phyloP scores from a whole-genome alignment of 148 eudicot species.

The Amaranthus cruentus region DNA sequence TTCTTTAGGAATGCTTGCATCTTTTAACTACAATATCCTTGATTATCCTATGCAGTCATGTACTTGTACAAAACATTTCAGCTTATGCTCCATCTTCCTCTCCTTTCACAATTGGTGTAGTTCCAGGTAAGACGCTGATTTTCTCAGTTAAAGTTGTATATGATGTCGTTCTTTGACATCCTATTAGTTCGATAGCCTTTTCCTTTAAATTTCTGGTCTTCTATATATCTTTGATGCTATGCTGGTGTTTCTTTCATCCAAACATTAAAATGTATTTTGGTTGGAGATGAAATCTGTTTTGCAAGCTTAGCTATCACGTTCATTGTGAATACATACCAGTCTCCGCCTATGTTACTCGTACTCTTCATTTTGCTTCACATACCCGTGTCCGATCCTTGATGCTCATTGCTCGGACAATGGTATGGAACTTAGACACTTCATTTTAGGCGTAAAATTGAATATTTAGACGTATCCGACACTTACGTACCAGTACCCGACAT shows the following conservation, averaged over 20 bases:
- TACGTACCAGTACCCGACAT: too few species aligned
- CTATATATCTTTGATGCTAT: background rate
- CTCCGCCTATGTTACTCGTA: too few species aligned
- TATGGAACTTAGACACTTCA: too few species aligned
- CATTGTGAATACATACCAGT: too few species aligned
- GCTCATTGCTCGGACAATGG: too few species aligned
- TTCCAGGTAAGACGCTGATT: slow-evolving; percentile 36
- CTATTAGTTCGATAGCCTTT: background rate
- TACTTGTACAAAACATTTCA: slow-evolving; percentile 45
- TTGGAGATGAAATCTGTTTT: background rate
- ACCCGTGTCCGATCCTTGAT: too few species aligned
- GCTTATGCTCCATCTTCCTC: slow-evolving; percentile 44
- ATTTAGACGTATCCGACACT: too few species aligned
- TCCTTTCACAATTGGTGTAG: slow-evolving; percentile 49
- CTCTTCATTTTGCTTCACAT: too few species aligned
- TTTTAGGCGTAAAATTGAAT: too few species aligned
- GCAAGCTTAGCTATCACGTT: background rate
- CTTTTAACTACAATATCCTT: background rate
- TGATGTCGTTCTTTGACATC: background rate
- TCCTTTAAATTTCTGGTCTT: background rate
- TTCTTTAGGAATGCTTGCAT: background rate
- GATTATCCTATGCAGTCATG: slow-evolving; percentile 36
- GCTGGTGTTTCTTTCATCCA: background rate
- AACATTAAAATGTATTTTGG: too few species aligned
- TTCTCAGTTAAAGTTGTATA: background rate